Evolutionary conservation across 148 eudicot species (phyloP).

Genomic region (Camellia granthamiana): DNA sequence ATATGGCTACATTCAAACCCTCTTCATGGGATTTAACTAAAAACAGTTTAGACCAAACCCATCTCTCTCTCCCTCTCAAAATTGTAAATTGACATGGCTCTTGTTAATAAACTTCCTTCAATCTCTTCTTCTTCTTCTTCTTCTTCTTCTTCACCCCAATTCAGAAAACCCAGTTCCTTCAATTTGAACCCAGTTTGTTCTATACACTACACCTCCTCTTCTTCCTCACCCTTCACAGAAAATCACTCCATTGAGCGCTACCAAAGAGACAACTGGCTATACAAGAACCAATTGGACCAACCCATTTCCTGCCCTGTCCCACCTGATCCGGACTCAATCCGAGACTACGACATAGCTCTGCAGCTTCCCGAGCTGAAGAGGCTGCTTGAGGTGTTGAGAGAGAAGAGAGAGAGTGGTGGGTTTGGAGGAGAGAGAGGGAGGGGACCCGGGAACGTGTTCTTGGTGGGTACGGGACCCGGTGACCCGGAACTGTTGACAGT

Average conservation of each 20-base stretch:
- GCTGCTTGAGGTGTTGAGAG: slow-evolving; percentile 58
- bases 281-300: slow-evolving; percentile 19
- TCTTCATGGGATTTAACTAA: neutral
- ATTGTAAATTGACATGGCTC: slow-evolving; percentile 30
- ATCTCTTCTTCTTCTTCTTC: slow-evolving; percentile 24
- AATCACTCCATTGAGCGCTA: slow-evolving; percentile 58
- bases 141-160: slow-evolving; percentile 20
- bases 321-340: slow-evolving; percentile 15
- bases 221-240: slow-evolving; percentile 83
- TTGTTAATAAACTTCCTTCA: slow-evolving; percentile 33
- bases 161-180: slow-evolving; percentile 27
- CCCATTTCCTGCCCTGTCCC: slow-evolving; percentile 22
- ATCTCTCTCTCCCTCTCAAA: neutral
- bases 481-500: slow-evolving; percentile 81
- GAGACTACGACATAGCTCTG: slow-evolving; percentile 64
- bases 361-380: slow-evolving; percentile 86
- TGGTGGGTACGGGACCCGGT: slow-evolving; percentile 97
- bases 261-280: slow-evolving; percentile 72
- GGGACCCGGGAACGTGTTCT: slow-evolving; percentile 66
- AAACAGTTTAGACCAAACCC: neutral
- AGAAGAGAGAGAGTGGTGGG: slow-evolving; percentile 42
- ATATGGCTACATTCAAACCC: neutral
- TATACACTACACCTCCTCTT: slow-evolving; percentile 20
- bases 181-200: slow-evolving; percentile 12
- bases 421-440: slow-evolving; percentile 4